Percentiles rank a stretch among this genome's conserved stretches.
Evolutionary conservation across 169 alveolate species (phyloP).

Genomic region (Plasmodium knowlesi): DNA sequence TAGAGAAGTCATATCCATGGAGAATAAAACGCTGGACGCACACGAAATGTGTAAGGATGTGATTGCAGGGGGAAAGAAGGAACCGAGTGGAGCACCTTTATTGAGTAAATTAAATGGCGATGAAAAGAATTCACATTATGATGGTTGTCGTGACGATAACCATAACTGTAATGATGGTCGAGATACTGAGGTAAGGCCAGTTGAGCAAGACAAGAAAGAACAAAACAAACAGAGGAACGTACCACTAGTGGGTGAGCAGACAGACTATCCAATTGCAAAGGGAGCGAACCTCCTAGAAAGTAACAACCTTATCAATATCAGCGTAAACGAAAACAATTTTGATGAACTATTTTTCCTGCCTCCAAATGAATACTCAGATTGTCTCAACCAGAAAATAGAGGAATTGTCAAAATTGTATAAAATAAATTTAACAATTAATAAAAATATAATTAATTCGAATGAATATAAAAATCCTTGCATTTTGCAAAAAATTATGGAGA

Average conservation of each 20-base stretch:
- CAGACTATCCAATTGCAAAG: background rate
- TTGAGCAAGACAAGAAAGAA: background rate
- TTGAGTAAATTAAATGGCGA: background rate
- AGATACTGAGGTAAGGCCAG: background rate
- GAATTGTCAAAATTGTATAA: slow-evolving; percentile 62
- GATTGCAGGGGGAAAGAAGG: background rate
- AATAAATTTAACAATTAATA: slow-evolving; percentile 67
- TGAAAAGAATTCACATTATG: background rate
- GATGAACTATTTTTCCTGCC: slow-evolving; percentile 59
- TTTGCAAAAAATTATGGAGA: slow-evolving; percentile 73
- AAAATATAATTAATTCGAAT: slow-evolving; percentile 73
- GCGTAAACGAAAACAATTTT: slow-evolving; percentile 65
- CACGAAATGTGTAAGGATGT: background rate
- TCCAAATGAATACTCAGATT: slow-evolving; percentile 69
- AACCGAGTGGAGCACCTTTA: background rate
- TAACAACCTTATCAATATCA: slow-evolving; percentile 24
- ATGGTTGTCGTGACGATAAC: background rate
- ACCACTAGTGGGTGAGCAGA: background rate
- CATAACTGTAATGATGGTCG: background rate
- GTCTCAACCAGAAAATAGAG: slow-evolving; percentile 44
- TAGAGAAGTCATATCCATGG: background rate
- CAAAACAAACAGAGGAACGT: background rate
- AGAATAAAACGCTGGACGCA: background rate
- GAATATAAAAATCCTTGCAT: slow-evolving; percentile 74
- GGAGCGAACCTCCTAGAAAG: slow-evolving; percentile 7